Base-by-base conservation (phyloP, 345 rosid species). In the Melastoma malabathricum region DNA sequence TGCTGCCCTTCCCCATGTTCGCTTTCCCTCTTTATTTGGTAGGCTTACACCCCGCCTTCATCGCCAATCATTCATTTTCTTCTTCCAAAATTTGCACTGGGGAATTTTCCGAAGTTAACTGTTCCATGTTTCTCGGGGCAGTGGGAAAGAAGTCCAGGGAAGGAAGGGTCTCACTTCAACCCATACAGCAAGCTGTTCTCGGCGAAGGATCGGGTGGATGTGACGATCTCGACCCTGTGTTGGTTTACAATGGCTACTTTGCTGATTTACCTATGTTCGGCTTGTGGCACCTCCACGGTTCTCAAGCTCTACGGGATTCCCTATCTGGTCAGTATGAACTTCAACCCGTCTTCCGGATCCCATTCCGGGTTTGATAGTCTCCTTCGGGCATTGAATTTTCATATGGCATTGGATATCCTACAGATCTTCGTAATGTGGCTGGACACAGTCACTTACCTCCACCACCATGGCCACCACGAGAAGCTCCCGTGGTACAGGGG, bases 401-500 rank as follows among this genome's bases (percentile, higher is more conserved):
- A 22, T 22, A 4, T 22, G 2, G 25, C 25, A 22, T 22, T 22
- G 25, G 25, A 22, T 4, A 22, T 4, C 46, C 51, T 16, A 23
- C 66, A 89, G 97, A 69, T 80, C 48, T 89, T 89, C 48, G 75
- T 85, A n/a, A 60, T 69, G 75, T 84, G 95, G 97, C 60, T 89
- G 70, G 97, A 89, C 52, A 53, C 74, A 3, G 97, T 89, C 3
- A 89, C 97, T 17, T 89, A 84, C 71, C 64, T 89, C 64, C 92
- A 89, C 61, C 97, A 82, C 70, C 97, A 89, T 62, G 95, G 95
- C 19, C 70, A 82, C 38, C 76, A 80, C 50, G 61, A 62, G 52
- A 89, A 79, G 58, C 83, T 89, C 50, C 97, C 97, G 9, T 89
- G 97, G 97, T 84, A 89, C 64, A 82, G 97, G 5, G 86, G 89